Conservation (phyloP, 2,329 filamentous ascomycete genomes). For the Pseudogymnoascus verrucosus region DNA sequence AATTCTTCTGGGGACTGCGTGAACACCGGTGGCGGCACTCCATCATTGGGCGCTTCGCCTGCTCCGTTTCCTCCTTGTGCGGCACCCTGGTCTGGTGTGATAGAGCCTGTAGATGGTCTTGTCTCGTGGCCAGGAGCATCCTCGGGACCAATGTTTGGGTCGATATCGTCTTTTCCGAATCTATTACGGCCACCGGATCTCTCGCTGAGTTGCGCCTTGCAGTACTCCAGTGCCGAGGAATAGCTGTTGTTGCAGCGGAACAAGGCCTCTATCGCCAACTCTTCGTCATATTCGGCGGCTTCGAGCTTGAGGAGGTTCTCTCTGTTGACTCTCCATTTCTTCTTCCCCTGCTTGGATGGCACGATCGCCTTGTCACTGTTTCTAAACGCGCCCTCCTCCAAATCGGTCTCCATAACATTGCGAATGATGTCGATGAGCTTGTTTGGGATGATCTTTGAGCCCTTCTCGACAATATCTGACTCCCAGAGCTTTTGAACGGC, state of each 20-base stretch:
- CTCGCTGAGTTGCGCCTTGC: slow-evolving; percentile 51
- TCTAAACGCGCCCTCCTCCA: slow-evolving; percentile 58
- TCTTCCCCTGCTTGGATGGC: slow-evolving; percentile 30
- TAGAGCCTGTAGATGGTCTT: slow-evolving; percentile 22
- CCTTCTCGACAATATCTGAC: slow-evolving; percentile 73
- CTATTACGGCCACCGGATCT: slow-evolving; percentile 56
- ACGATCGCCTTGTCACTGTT: slow-evolving; percentile 50
- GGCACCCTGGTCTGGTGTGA: slow-evolving; percentile 22
- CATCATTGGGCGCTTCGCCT: neutral
- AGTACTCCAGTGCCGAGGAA: slow-evolving; percentile 63
- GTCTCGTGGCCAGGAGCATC: slow-evolving; percentile 25
- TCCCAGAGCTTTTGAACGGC: slow-evolving; percentile 75
- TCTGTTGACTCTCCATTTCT: slow-evolving; percentile 43
- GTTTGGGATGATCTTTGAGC: slow-evolving; percentile 67
- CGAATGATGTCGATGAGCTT: slow-evolving; percentile 78
- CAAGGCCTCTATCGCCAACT: slow-evolving; percentile 67
- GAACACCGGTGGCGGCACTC: neutral
- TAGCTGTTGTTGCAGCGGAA: slow-evolving; percentile 69
- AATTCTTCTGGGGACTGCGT: neutral
- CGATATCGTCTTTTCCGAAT: slow-evolving; percentile 51
- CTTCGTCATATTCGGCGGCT: slow-evolving; percentile 45
- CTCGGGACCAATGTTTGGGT: slow-evolving; percentile 20
- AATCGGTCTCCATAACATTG: slow-evolving; percentile 67
- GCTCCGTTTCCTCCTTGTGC: slow-evolving; percentile 14
- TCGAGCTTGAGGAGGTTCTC: slow-evolving; percentile 35